Conservation (phyloP, 257 asterid genomes). For the Mentha longifolia region DNA sequence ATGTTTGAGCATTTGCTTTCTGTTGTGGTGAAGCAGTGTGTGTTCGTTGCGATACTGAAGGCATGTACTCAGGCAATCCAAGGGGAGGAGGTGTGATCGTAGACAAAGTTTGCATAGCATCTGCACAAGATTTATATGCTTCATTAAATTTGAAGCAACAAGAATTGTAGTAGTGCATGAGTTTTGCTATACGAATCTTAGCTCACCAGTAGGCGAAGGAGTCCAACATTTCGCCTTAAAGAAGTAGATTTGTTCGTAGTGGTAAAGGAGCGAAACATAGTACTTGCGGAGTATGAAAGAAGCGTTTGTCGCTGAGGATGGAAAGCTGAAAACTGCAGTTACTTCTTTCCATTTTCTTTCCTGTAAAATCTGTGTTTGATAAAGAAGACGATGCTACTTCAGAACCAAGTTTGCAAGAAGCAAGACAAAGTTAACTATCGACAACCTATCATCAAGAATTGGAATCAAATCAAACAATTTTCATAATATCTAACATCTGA, state of each 20-base stretch:
- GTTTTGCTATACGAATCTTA: background rate
- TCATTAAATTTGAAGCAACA: background rate
- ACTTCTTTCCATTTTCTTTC: constrained; percentile 87
- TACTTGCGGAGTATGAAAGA: constrained; percentile 86
- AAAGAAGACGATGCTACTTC: too few relatives aligned
- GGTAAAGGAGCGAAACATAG: constrained; percentile 68
- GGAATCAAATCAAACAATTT: background rate
- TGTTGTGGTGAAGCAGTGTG: constrained; percentile 33
- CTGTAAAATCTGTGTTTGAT: constrained; percentile 56
- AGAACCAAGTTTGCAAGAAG: too few relatives aligned
- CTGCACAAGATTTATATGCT: constrained; percentile 41
- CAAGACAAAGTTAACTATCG: too few relatives aligned
- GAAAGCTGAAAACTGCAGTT: constrained; percentile 65
- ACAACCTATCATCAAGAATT: background rate
- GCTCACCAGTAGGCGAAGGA: constrained; percentile 57
- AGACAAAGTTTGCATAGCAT: constrained; percentile 44
- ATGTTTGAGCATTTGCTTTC: constrained; percentile 26
- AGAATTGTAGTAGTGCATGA: background rate
- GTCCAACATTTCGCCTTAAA: constrained; percentile 72
- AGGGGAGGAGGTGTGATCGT: constrained; percentile 35
- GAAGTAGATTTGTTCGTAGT: constrained; percentile 79
- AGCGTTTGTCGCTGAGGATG: constrained; percentile 89
- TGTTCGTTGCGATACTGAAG: constrained; percentile 34
- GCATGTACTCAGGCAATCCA: constrained; percentile 28
- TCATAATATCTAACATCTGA: background rate